A percentile compares a stretch with the other conserved stretches of the same genome.
phyloP scores from a whole-genome alignment of 768 basidiomycete genomes.

The Coprinopsis sp. region DNA sequence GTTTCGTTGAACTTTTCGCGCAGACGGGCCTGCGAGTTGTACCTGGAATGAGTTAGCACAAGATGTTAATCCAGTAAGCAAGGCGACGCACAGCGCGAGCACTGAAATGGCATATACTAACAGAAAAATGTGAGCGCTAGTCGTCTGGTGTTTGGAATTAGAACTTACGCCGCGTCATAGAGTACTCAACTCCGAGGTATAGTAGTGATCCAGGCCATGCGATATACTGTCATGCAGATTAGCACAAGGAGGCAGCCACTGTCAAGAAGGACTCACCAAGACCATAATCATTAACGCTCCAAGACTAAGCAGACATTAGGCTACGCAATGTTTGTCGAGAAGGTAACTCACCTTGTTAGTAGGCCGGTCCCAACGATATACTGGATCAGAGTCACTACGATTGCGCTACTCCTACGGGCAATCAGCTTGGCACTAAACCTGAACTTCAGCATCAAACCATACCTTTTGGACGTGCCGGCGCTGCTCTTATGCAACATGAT shows the following conservation, averaged over 20 bases:
- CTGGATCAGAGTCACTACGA: conserved; percentile 24
- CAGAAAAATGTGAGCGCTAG: background rate
- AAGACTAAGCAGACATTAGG: conserved; percentile 15
- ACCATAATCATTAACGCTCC: conserved; percentile 26
- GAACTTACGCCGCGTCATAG: conserved; percentile 26
- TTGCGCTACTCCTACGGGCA: conserved; percentile 19
- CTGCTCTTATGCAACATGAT: conserved; percentile 26
- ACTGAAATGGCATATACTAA: conserved; percentile 18
- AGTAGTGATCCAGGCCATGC: conserved; percentile 24
- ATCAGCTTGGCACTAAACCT: background rate
- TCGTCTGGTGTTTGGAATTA: background rate
- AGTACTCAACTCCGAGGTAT: conserved; percentile 28
- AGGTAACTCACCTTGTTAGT: conserved; percentile 21
- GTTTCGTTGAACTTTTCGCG: conserved; percentile 7
- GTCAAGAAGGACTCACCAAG: conserved; percentile 16
- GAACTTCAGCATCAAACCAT: background rate
- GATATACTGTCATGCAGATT: conserved; percentile 20
- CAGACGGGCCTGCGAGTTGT: conserved; percentile 10
- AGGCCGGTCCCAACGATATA: conserved; percentile 30
- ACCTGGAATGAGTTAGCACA: background rate
- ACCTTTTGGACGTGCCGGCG: conserved; percentile 18
- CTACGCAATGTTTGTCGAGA: background rate
- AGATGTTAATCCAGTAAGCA: background rate
- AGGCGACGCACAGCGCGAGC: conserved; percentile 12
- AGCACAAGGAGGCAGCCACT: background rate